Percentiles rank a stretch among this genome's conserved stretches.
Conservation (phyloP, 164 flowering plant genomes). For the Vitis vinifera region ASM3070453v1 NC_081818.1:27146001-27146500, state of each 20-base stretch:
- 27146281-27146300: constrained; percentile 30
- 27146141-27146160: constrained; percentile 58
- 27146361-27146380: constrained; percentile 33
- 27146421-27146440: constrained; percentile 15
- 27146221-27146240: constrained; percentile 50
- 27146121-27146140: constrained; percentile 61
- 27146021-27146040: constrained; percentile 47
- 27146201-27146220: constrained; percentile 39
- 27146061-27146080: constrained; percentile 42
- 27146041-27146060: constrained; percentile 66
- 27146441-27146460: constrained; percentile 14
- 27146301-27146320: constrained; percentile 39
- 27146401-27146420: constrained; percentile 25
- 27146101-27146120: constrained; percentile 39
- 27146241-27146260: constrained; percentile 48
- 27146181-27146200: constrained; percentile 39
- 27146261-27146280: constrained; percentile 43
- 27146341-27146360: constrained; percentile 30
- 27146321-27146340: constrained; percentile 36
- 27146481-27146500: not conserved
- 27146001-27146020: constrained; percentile 29
- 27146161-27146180: constrained; percentile 42
- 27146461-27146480: constrained; percentile 5
- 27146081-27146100: constrained; percentile 35
- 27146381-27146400: constrained; percentile 21